Percentiles rank a stretch among this genome's conserved stretches.
Evolutionary conservation across 805 yeast genomes (phyloP).

Genomic region (Suhomyces tanzawaensis): DNA sequence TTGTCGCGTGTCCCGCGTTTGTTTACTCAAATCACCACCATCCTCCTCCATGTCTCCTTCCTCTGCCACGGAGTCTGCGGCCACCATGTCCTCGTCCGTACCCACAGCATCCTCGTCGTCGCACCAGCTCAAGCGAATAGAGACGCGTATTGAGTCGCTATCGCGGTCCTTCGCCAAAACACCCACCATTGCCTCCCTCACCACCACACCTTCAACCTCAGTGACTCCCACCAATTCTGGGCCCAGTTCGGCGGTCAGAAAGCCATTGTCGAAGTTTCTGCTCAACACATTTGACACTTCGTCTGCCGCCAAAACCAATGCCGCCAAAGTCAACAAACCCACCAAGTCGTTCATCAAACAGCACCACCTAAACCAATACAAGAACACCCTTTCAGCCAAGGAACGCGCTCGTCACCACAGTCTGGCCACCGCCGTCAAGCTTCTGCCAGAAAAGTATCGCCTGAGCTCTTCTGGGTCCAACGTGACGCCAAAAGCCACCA

Average conservation of each 20-base stretch:
- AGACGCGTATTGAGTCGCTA: slow-evolving; percentile 20
- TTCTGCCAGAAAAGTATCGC: no score
- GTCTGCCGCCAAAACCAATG: background rate
- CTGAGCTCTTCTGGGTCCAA: background rate
- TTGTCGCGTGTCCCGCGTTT: no score
- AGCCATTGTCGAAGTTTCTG: slow-evolving; percentile 15
- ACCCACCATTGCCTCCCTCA: background rate
- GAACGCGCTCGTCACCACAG: background rate
- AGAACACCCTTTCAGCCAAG: no score
- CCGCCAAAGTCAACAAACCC: background rate
- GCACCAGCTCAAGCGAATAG: slow-evolving; percentile 19
- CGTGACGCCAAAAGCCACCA: background rate
- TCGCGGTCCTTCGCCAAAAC: slow-evolving; percentile 12
- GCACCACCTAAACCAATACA: background rate
- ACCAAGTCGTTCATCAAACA: slow-evolving; percentile 4
- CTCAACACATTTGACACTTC: slow-evolving; percentile 12
- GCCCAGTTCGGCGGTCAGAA: slow-evolving; percentile 4
- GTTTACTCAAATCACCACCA: no score
- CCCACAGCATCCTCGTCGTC: slow-evolving; percentile 1
- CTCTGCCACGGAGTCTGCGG: background rate
- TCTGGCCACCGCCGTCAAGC: no score
- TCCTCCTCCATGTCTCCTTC: background rate
- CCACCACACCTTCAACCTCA: background rate
- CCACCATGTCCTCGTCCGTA: slow-evolving; percentile 4
- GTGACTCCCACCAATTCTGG: background rate